A percentile compares a stretch with the other conserved stretches of the same genome.
phyloP scores from a whole-genome alignment of 2,329 filamentous ascomycete species.

The Aspergillus bombycis region DNA sequence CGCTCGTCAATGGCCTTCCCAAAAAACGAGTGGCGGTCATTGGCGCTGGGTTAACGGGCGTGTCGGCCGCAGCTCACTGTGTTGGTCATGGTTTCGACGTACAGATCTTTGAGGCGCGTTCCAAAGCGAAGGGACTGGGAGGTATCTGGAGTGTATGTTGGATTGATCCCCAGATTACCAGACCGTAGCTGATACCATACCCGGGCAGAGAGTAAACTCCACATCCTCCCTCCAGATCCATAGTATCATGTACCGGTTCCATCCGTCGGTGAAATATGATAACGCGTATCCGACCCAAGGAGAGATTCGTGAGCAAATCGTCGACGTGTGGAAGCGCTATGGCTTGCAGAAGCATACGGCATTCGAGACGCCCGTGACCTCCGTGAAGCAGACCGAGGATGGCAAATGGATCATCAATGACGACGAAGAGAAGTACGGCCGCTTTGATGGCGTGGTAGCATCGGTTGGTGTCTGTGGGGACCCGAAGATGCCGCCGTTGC shows the following conservation, averaged over 20 bases:
- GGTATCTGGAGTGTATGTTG: constrained; percentile 76
- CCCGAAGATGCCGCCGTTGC: constrained; percentile 71
- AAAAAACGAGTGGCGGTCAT: constrained; percentile 68
- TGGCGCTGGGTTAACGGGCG: constrained; percentile 72
- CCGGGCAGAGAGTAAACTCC: constrained; percentile 70
- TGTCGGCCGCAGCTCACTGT: constrained; percentile 79
- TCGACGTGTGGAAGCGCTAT: constrained; percentile 74
- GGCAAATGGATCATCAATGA: constrained; percentile 81
- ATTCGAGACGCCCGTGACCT: constrained; percentile 71
- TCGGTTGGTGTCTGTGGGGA: constrained; percentile 81
- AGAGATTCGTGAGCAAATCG: constrained; percentile 74
- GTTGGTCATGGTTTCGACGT: constrained; percentile 85
- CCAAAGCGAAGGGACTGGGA: constrained; percentile 64
- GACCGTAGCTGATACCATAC: constrained; percentile 7
- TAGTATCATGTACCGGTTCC: constrained; percentile 84
- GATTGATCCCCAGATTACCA: background rate
- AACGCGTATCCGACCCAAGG: constrained; percentile 76
- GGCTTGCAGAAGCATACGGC: constrained; percentile 69
- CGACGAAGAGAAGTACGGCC: constrained; percentile 67
- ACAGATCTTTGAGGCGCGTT: constrained; percentile 74
- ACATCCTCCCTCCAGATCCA: constrained; percentile 83
- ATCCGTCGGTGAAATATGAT: constrained; percentile 75
- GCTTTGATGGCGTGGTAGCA: constrained; percentile 77
- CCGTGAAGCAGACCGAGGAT: constrained; percentile 68
- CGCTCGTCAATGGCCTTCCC: constrained; percentile 55